These are phyloP conservation scores for Rhodocollybia butyracea DNA, from an alignment of 768 basidiomycete species.

Conservation along the genomic window DNA sequence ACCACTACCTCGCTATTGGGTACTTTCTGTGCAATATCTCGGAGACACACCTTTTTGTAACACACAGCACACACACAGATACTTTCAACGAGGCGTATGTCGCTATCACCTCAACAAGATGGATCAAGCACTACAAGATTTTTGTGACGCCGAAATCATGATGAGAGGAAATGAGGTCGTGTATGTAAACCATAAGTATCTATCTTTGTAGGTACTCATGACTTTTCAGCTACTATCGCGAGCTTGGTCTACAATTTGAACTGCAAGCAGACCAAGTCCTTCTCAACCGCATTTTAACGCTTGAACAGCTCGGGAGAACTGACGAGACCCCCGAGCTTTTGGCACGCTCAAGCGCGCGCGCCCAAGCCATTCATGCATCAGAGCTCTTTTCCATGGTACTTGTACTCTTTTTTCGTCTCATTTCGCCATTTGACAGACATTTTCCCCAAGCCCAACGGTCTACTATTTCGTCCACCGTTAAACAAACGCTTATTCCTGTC, in stretches of 20 bases:
- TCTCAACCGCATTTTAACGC: constrained; percentile 14
- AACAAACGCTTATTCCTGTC: constrained; percentile 10
- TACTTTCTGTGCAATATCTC: constrained; percentile 24
- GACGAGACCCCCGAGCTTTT: constrained; percentile 1
- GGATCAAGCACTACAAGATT: constrained; percentile 14
- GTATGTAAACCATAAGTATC: constrained; percentile 1
- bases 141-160: constrained; percentile 12
- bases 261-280: constrained; percentile 12
- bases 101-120: constrained; percentile 10
- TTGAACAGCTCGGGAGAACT: constrained; percentile 1
- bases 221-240: constrained; percentile 12
- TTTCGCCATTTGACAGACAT: neutral
- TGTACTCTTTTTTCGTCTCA: neutral
- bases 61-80: neutral
- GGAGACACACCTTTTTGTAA: neutral
- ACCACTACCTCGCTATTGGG: constrained; percentile 64
- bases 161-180: constrained; percentile 16
- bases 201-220: neutral
- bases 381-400: neutral
- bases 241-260: constrained; percentile 16
- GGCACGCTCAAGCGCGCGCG: neutral
- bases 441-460: constrained; percentile 10
- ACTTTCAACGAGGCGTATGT: constrained; percentile 16
- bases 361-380: neutral
- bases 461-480: constrained; percentile 14